These are phyloP conservation scores for Ganoderma sp. DNA, from an alignment of 1,284 basidiomycete genomes.

Conservation along the genomic window DNA sequence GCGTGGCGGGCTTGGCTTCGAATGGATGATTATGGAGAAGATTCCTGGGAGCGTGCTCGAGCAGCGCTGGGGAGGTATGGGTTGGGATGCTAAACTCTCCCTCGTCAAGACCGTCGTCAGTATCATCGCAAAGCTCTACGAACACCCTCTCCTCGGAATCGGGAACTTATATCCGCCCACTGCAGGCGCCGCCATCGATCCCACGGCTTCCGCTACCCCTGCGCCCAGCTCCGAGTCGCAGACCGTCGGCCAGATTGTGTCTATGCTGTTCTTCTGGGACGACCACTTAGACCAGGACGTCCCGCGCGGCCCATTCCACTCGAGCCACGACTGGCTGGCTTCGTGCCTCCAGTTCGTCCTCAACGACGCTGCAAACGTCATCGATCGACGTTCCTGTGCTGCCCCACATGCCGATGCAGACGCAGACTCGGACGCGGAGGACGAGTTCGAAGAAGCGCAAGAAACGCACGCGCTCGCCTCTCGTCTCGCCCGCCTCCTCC, in stretches of 20 bases:
- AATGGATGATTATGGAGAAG: conserved; percentile 1
- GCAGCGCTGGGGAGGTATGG: not conserved
- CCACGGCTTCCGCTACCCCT: not conserved
- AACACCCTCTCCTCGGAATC: not conserved
- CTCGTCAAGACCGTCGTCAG: not conserved
- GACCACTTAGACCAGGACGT: not conserved
- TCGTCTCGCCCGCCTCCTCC: not conserved
- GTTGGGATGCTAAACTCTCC: not conserved
- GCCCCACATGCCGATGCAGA: no score
- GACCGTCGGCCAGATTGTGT: not conserved
- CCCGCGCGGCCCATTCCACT: not conserved
- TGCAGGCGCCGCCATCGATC: not conserved
- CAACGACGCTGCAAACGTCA: not conserved
- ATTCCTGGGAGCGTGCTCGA: not conserved
- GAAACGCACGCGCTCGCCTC: not conserved
- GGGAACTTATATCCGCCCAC: not conserved
- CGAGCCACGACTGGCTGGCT: not conserved
- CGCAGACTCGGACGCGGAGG: not conserved
- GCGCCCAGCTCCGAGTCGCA: not conserved
- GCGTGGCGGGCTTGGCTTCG: not conserved
- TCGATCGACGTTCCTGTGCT: not conserved
- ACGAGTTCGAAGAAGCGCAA: not conserved
- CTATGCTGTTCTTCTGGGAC: not conserved
- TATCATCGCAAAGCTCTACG: not conserved
- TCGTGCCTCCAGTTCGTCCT: not conserved